These are phyloP conservation scores for Larix sibirica DNA, from an alignment of 83 land plant genomes.

Conservation along the genomic window DNA sequence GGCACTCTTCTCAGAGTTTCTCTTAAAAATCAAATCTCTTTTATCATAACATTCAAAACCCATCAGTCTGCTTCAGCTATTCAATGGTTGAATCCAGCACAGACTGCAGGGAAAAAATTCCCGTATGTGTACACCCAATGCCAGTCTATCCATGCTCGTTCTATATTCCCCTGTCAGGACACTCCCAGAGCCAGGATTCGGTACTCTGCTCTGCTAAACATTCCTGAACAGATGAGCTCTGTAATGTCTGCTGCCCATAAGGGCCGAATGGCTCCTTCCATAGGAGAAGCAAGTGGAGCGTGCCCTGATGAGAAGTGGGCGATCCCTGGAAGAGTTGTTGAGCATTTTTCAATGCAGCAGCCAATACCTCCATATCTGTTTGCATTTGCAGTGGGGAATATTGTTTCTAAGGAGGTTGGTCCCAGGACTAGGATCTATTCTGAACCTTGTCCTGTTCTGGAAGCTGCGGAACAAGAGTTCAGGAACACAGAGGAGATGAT, in stretches of 20 bases:
- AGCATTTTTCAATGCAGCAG: slow-evolving; percentile 79
- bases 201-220: slow-evolving; percentile 63
- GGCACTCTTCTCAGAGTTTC: slow-evolving; percentile 46
- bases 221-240: slow-evolving; percentile 60
- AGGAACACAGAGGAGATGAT: slow-evolving; percentile 75
- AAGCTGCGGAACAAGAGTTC: slow-evolving; percentile 83
- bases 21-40: slow-evolving; percentile 30
- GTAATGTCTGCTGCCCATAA: slow-evolving; percentile 84
- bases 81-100: slow-evolving; percentile 86
- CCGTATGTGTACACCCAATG: slow-evolving; percentile 93
- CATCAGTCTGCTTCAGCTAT: slow-evolving; percentile 69
- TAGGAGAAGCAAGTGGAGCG: slow-evolving; percentile 22
- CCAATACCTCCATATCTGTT: slow-evolving; percentile 89
- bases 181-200: slow-evolving; percentile 76
- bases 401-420: slow-evolving; percentile 64
- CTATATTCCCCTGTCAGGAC: slow-evolving; percentile 95
- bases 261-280: slow-evolving; percentile 30
- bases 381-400: slow-evolving; percentile 85
- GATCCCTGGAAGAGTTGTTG: slow-evolving; percentile 58
- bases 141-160: slow-evolving; percentile 89
- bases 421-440: slow-evolving; percentile 82
- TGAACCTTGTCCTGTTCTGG: slow-evolving; percentile 48
- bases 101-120: slow-evolving; percentile 52
- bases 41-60: slow-evolving; percentile 55
- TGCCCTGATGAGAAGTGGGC: slow-evolving; percentile 39